Percentiles rank a stretch among this genome's conserved stretches.
Conservation (phyloP, 768 basidiomycete genomes). For the Leccinum fibrillosum region DNA sequence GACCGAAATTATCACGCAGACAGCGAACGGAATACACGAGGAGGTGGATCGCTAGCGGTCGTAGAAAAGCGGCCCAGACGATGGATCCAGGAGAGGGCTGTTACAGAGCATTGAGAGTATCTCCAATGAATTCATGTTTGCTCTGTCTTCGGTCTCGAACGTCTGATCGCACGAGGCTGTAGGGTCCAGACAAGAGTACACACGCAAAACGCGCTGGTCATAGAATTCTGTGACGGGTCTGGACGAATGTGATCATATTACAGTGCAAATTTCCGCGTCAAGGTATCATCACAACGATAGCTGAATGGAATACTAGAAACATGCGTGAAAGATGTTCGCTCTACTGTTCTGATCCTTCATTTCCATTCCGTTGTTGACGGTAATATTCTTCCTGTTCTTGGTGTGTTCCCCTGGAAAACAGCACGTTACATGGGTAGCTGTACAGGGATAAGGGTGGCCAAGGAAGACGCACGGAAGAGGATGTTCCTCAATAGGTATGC, state of each 20-base stretch:
- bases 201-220: conserved; percentile 15
- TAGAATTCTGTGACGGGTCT: conserved; percentile 18
- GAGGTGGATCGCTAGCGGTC: conserved; percentile 34
- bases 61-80: conserved; percentile 64
- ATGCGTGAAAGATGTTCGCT: conserved; percentile 16
- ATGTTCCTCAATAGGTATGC: conserved; percentile 75
- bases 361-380: conserved; percentile 36
- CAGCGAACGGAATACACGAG: conserved; percentile 33
- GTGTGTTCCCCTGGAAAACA: conserved; percentile 49
- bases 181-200: background rate
- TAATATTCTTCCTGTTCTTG: conserved; percentile 60
- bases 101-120: conserved; percentile 14
- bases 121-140: conserved; percentile 1
- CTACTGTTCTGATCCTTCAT: conserved; percentile 12
- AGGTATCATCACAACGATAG: conserved; percentile 20
- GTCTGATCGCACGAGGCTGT: background rate
- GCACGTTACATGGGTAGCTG: conserved; percentile 14
- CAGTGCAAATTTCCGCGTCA: conserved; percentile 29
- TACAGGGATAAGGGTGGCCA: conserved; percentile 8
- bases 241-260: conserved; percentile 25
- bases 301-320: background rate
- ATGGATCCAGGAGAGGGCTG: conserved; percentile 75
- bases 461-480: conserved; percentile 42
- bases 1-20: conserved; percentile 60
- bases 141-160: background rate